Conservation (phyloP, 2,329 filamentous ascomycete species). For the Venturia effusa region DNA sequence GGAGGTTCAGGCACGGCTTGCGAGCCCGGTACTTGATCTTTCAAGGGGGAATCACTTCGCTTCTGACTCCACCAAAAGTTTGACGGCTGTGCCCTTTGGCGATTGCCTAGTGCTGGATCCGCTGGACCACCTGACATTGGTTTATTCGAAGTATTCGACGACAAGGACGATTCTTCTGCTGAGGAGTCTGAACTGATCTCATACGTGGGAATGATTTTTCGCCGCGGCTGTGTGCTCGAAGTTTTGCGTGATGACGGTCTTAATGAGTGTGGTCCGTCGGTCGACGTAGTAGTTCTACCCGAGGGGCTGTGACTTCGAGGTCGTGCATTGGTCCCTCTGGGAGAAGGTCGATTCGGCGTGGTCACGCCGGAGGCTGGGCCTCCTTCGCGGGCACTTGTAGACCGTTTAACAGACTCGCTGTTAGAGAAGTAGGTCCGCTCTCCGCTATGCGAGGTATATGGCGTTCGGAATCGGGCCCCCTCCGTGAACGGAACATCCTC, state of each 20-base stretch:
- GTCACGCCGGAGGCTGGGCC: not conserved
- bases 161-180: not conserved
- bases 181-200: slow-evolving; percentile 1
- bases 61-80: slow-evolving; percentile 7
- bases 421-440: slow-evolving; percentile 45
- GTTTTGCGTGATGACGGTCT: not conserved
- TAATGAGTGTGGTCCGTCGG: not conserved
- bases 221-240: not conserved
- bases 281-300: not conserved
- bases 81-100: slow-evolving; percentile 3
- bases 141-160: not conserved
- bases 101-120: not conserved
- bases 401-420: slow-evolving; percentile 39
- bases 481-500: slow-evolving; percentile 33
- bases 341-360: not conserved
- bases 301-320: slow-evolving; percentile 12
- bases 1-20: not conserved
- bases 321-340: slow-evolving; percentile 1
- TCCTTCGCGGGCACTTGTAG: slow-evolving; percentile 33
- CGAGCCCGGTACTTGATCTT: not conserved
- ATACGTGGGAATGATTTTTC: not conserved
- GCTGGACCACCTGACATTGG: not conserved
- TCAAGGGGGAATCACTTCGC: slow-evolving; percentile 2
- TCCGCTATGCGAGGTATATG: slow-evolving; percentile 43
- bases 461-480: slow-evolving; percentile 38